Evolutionary conservation across 306 rosid genomes (phyloP).

Genomic region (Pyrus pyrifolia): DNA sequence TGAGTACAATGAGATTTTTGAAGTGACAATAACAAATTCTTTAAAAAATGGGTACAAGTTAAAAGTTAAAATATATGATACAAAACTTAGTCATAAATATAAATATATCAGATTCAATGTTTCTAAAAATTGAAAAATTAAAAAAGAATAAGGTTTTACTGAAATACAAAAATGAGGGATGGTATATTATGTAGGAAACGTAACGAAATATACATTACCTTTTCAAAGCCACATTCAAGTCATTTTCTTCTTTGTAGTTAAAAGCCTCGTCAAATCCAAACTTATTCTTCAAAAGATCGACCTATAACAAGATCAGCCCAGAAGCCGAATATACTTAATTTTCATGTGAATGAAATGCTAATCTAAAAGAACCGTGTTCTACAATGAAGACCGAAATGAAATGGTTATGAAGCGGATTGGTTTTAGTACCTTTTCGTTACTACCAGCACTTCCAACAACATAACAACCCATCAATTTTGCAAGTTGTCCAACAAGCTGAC

Average conservation of each 20-base stretch:
- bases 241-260: not conserved
- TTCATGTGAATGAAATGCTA: not conserved
- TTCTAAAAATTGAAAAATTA: too few relatives aligned
- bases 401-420: not conserved
- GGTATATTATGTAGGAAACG: not conserved
- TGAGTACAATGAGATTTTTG: too few relatives aligned
- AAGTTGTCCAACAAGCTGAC: not conserved
- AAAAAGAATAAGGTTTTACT: too few relatives aligned
- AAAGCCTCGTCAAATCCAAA: not conserved
- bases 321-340: not conserved
- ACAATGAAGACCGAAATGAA: not conserved
- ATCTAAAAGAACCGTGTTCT: not conserved
- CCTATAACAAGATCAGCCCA: not conserved
- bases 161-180: too few relatives aligned
- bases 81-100: too few relatives aligned
- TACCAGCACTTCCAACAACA: conserved; percentile 25
- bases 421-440: not conserved
- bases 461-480: conserved; percentile 15
- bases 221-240: not conserved
- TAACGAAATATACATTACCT: not conserved
- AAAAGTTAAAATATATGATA: too few relatives aligned
- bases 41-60: too few relatives aligned
- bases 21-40: too few relatives aligned
- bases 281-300: not conserved
- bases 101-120: too few relatives aligned